A percentile compares a stretch with the other conserved stretches of the same genome.
Conservation (phyloP, 805 yeast genomes). For the Candida boleticola region DNA sequence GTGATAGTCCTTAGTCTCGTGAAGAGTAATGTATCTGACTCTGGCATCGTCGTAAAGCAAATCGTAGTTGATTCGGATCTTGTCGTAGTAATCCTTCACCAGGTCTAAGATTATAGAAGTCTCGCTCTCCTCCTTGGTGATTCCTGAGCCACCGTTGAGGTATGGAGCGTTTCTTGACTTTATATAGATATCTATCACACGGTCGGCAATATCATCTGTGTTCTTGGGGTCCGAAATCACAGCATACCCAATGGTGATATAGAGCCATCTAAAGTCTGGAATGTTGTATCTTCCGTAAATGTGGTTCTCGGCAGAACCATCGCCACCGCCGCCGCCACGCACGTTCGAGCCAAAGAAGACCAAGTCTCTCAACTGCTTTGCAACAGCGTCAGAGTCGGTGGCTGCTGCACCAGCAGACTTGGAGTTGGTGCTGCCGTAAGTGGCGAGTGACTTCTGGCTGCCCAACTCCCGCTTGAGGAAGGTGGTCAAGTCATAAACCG, state of each 20-base stretch:
- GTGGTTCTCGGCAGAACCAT: not conserved
- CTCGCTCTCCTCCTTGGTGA: conserved; percentile 4
- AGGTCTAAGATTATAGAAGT: conserved; percentile 16
- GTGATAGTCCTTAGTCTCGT: conserved; percentile 19
- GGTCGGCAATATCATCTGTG: conserved; percentile 25
- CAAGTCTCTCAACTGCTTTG: conserved; percentile 21
- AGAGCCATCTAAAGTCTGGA: conserved; percentile 20
- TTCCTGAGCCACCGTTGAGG: conserved; percentile 8
- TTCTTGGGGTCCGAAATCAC: conserved; percentile 19
- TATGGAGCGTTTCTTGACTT: conserved; percentile 13
- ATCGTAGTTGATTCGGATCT: conserved; percentile 21
- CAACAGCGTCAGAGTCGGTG: conserved; percentile 11
- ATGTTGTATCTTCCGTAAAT: conserved; percentile 3
- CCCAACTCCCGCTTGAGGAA: conserved; percentile 30
- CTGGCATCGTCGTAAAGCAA: conserved; percentile 18
- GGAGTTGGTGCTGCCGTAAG: not conserved
- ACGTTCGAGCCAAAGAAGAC: conserved; percentile 16
- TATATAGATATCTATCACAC: conserved; percentile 30
- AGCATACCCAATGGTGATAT: conserved; percentile 26
- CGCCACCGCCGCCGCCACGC: not conserved
- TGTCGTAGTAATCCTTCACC: conserved; percentile 22
- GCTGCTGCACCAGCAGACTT: not conserved
- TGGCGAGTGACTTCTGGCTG: not conserved
- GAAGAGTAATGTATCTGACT: conserved; percentile 17
- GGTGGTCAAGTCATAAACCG: conserved; percentile 32